Evolutionary conservation across 352 stramenopile species (phyloP).

Genomic region (Phytophthora sp.): DNA sequence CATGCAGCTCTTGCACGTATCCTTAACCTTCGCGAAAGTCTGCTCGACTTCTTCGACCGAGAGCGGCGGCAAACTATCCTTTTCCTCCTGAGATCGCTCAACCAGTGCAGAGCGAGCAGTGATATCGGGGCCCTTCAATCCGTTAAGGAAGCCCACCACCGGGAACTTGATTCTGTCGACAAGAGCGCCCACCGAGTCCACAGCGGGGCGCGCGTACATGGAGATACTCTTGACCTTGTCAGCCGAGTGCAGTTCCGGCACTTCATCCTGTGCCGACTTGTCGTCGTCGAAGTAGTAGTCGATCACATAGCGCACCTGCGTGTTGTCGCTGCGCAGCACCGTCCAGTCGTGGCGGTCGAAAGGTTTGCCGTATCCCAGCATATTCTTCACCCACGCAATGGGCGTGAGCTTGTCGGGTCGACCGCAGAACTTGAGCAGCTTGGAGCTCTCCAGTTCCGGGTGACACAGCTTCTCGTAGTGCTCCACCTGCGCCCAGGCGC

Average conservation of each 20-base stretch:
- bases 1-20: conserved; percentile 85
- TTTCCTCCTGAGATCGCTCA: conserved; percentile 46
- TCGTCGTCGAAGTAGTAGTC: conserved; percentile 98
- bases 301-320: conserved; percentile 97
- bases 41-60: conserved; percentile 76
- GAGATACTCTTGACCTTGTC: conserved; percentile 89
- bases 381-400: conserved; percentile 93
- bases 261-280: conserved; percentile 74
- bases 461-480: conserved; percentile 96
- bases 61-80: conserved; percentile 50
- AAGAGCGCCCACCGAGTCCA: conserved; percentile 75
- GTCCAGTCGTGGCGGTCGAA: conserved; percentile 99
- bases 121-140: conserved; percentile 57
- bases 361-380: conserved; percentile 86
- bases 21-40: conserved; percentile 86
- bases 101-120: conserved; percentile 50
- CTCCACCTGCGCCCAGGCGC: conserved; percentile 96
- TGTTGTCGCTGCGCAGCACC: conserved; percentile 89
- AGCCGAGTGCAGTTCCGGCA: conserved; percentile 85
- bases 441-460: conserved; percentile 72
- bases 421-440: conserved; percentile 97
- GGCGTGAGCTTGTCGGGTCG: conserved; percentile 96
- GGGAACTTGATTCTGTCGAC: conserved; percentile 87
- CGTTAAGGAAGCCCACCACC: conserved; percentile 57
- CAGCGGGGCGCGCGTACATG: conserved; percentile 86